phyloP scores from a whole-genome alignment of 768 basidiomycete genomes.

The Xerocomellus dryophilus region DNA sequence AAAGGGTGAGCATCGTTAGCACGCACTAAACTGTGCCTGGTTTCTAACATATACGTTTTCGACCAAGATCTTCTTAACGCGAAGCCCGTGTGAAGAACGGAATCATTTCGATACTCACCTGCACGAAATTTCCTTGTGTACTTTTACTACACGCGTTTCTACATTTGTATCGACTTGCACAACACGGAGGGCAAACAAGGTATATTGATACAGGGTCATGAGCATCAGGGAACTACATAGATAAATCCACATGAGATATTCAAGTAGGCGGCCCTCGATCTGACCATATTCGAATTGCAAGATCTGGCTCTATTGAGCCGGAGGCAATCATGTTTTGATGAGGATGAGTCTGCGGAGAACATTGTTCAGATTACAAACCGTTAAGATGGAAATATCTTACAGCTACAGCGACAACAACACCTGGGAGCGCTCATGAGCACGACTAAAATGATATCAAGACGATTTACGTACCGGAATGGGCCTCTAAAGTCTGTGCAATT shows the following conservation, averaged over 20 bases:
- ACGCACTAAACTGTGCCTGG: not conserved
- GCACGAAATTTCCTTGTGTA: conserved; percentile 8
- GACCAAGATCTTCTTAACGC: conserved; percentile 56
- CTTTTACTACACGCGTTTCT: conserved; percentile 9
- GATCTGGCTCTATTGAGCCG: conserved; percentile 81
- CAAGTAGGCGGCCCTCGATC: conserved; percentile 39
- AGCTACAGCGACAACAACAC: conserved; percentile 77
- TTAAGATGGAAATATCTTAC: conserved; percentile 46
- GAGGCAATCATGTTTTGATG: conserved; percentile 84
- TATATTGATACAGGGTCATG: conserved; percentile 6
- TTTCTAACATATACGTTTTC: not conserved
- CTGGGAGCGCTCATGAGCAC: conserved; percentile 9
- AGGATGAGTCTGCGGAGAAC: conserved; percentile 67
- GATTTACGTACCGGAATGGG: conserved; percentile 57
- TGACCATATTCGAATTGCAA: conserved; percentile 79
- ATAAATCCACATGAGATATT: conserved; percentile 1
- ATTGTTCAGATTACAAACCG: not conserved
- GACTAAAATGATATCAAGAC: not conserved
- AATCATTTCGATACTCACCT: not conserved
- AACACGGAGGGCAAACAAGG: conserved; percentile 1
- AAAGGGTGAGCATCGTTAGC: conserved; percentile 50
- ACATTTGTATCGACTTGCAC: conserved; percentile 9
- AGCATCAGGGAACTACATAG: not conserved
- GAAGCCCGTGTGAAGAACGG: conserved; percentile 42
- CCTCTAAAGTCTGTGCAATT: conserved; percentile 75